Evolutionary conservation across 2,329 filamentous ascomycete genomes (phyloP), one percentile per base, ranked within the genome.

Genomic region (Ophiocordyceps camponoti-rufipedis): DNA sequence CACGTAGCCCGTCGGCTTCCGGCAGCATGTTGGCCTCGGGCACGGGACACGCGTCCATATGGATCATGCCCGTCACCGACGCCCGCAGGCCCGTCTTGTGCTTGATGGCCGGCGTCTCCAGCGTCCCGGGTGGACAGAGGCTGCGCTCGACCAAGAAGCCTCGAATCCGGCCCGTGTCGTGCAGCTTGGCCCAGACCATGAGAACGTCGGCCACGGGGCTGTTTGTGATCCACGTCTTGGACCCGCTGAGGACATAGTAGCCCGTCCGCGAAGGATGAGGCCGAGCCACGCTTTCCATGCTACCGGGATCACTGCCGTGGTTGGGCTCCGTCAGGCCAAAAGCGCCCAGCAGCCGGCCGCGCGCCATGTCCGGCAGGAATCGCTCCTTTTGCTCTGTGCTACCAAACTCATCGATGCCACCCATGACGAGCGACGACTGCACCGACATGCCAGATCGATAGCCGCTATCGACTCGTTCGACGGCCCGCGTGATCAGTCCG

Each of bases 211-310:
- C 77, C 54, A 94, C 93, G 4, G 87, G 87, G 8, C 84, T 89
- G 63, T 94, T 94, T 13, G 87, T 94, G 59, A 94, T 94, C 87
- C 87, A 94, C 0, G 88, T 94, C 70, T 94, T 94, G 44, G 83
- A 68, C 2, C 87, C 87, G 42, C 80, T 85, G 33, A 94, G 65
- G 41, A 79, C 74, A 54, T 81, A 83, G 61, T 86, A 85, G 1
- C 86, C 87, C 56, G 84, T 81, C 68, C 88, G 88, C 8, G 76
- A 80, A 6, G 86, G 84, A 58, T 94, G 86, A 43, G 80, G 79
- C 58, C 80, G 85, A n/a, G 87, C 88, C 10, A 75, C 72, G 6
- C 82, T 86, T 70, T 94, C 87, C 85, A 94, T 89, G 33, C 82
- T 85, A 13, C 86, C 87, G 5, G 87, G 87, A 58, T 94, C 88